Conservation (phyloP, 371 early-diverging fungal genomes). For the Actinomortierella wolfii region DNA sequence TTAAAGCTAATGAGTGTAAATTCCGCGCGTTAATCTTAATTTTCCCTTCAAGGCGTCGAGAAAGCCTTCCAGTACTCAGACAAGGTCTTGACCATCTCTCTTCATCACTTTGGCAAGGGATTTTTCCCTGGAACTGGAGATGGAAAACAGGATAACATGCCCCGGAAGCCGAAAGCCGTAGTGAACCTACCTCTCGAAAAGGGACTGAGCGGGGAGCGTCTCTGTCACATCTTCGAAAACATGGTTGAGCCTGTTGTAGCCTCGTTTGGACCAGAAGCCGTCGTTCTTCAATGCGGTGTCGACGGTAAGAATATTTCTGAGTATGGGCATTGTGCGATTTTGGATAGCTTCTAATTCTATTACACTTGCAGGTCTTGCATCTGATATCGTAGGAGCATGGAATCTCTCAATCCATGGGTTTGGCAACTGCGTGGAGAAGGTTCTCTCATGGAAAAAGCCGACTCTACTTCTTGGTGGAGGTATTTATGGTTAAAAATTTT, state of each 20-base stretch:
- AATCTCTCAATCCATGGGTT: slow-evolving; percentile 68
- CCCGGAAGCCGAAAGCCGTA: slow-evolving; percentile 52
- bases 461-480: slow-evolving; percentile 74
- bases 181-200: slow-evolving; percentile 85
- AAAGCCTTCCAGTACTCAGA: slow-evolving; percentile 79
- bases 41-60: slow-evolving; percentile 65
- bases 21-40: slow-evolving; percentile 3
- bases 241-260: slow-evolving; percentile 55
- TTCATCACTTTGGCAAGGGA: slow-evolving; percentile 80
- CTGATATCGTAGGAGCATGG: slow-evolving; percentile 73
- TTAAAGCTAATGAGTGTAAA: not conserved
- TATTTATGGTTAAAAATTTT: slow-evolving; percentile 19
- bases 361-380: slow-evolving; percentile 60
- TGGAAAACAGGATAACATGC: slow-evolving; percentile 48
- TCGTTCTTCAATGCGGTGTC: slow-evolving; percentile 92
- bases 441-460: slow-evolving; percentile 47
- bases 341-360: too few relatives aligned
- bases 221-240: slow-evolving; percentile 70
- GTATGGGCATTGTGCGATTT: not conserved
- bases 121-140: slow-evolving; percentile 86
- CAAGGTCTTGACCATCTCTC: slow-evolving; percentile 84
- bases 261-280: slow-evolving; percentile 64
- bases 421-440: slow-evolving; percentile 53
- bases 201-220: slow-evolving; percentile 73
- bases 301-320: slow-evolving; percentile 61